Evolutionary conservation across 768 basidiomycete species (phyloP), one percentile per base, ranked within the genome.

Genomic region (Lentinula raphanica): DNA sequence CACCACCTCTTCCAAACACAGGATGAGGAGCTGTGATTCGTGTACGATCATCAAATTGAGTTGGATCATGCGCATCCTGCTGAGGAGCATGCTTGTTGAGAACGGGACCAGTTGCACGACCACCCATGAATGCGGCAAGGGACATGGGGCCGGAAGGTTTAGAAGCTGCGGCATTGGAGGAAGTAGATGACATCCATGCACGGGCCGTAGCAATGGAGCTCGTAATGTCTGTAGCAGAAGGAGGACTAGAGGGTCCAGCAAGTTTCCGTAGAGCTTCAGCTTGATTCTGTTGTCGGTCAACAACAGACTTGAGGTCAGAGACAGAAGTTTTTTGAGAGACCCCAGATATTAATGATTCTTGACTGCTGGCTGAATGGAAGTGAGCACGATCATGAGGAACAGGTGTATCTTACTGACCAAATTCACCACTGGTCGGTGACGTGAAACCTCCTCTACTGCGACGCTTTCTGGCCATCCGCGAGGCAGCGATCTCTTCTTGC

Each of bases 101-200:
- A 36, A 86, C 78, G 3, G 90, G 90, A 23, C 89, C 91, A 42
- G 83, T 79, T 13, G 86, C 90, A 27, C 77, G 81, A 6, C 91
- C 90, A 36, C 91, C 91, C 63, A 92, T 92, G 68, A 92, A 90
- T 2, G 86, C 80, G 0, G 91, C 90, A 27, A 92, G 78, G 2
- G 91, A 93, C 8, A 88, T 84, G 11, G 84, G 75, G 40, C 80
- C 74, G 2, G 77, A 60, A 53, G 71, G 77, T 63, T 25, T 66
- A 61, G 46, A 63, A 60, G 58, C 23, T 8, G 61, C 49, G 12
- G 49, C 53, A 35, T 51, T 29, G 49, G 35, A 40, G 19, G 59
- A 54, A 27, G 42, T 27, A 27, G 54, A 55, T 29, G 51, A 2
- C 58, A 44, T 59, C 58, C 46, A 59, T 21, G 58, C 28, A 21